Evolutionary conservation across 441 rosid genomes (phyloP), one percentile per base, ranked within the genome.

Genomic region (Populus hybrid): DNA sequence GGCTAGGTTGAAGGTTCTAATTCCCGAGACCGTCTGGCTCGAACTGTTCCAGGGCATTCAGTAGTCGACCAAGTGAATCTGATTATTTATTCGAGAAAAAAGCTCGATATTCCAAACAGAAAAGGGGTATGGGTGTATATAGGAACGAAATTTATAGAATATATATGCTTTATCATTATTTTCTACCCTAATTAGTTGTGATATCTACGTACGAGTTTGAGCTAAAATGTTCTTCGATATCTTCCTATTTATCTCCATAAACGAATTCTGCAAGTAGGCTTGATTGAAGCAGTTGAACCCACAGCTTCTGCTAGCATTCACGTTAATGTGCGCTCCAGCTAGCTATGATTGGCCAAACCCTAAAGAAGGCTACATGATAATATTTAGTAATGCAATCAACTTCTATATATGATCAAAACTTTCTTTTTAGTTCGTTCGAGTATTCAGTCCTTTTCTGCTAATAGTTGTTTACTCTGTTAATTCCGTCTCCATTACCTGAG

Each of bases 391-490:
- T 28, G 30, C 2, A 28, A 28, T 10, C 34, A 7, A 6, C 8
- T 18, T 42, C 5, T 28, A 6, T 35, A 28, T 28, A 28, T 28
- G 30, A 28, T 28, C 19, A 38, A 67, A 32, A 46, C 34, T 75
- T 68, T 1, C 1, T 9, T 36, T 26, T 79, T 61, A 76, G 30
- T 1, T 1, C 2, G 30, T 76, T 65, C 59, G 78, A 50, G 74
- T 34, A 69, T 12, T 28, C 19, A 38, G 85, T 83, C 82, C 67
- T 82, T 80, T 82, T n/a, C 83, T 76, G 85, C 78, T 28, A 67
- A 74, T 40, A 57, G 34, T 72, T 64, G 6, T 72, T 70, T 81
- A 69, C 36, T 70, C 4, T 72, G 42, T 64, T 16, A 26, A 26
- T 26, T 26, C 70, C 70, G 77, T 72, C 80, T 73, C 82, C 86